Base-by-base conservation (phyloP, 164 flowering plant species). In the Liriodendron chinense region DNA sequence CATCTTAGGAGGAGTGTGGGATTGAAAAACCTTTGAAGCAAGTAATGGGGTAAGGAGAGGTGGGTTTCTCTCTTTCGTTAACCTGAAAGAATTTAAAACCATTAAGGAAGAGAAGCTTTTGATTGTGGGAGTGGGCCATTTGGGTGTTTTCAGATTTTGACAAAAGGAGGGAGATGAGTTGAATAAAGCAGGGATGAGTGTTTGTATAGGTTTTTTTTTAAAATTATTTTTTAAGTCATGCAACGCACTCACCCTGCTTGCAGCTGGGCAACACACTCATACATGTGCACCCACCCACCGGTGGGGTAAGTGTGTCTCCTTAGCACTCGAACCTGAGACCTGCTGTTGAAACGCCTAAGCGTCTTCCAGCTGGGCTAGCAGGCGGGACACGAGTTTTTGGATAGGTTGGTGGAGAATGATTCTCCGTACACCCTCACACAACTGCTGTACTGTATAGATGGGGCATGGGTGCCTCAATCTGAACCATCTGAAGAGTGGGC, bases 21-120 rank as follows among this genome's bases (percentile, higher is more conserved):
- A 77, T 63, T 64, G 79, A 72, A 80, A 75, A 81, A 43, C 77
- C 72, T 70, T 28, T 59, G 72, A 62, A 66, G 59, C 28, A 72
- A 72, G 82, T 22, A 71, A 77, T 64, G 81, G 47, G 28, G 72
- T 61, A 68, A 22, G 59, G 9, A 23, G 22, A 12, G n/a, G 13
- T 21, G 72, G 22, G 68, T 48, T 28, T 65, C 22, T 70, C 72
- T 62, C 20, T 23, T 65, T 78, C 77, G 75, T 77, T 70, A 72
- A 78, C 75, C 57, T 48, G 12, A 74, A 67, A 68, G 67, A 61
- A 70, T 22, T 63, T 73, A 68, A 68, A 71, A 23, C 13, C 21
- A 24, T n/a, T 80, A 79, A 78, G 75, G 70, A 59, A 74, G 76
- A 78, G 81, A 81, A 77, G 83, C 86, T 86, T 89, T 89, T 86